These are phyloP conservation scores for Russula compacta DNA, from an alignment of 768 basidiomycete genomes.

Conservation along the genomic window DNA sequence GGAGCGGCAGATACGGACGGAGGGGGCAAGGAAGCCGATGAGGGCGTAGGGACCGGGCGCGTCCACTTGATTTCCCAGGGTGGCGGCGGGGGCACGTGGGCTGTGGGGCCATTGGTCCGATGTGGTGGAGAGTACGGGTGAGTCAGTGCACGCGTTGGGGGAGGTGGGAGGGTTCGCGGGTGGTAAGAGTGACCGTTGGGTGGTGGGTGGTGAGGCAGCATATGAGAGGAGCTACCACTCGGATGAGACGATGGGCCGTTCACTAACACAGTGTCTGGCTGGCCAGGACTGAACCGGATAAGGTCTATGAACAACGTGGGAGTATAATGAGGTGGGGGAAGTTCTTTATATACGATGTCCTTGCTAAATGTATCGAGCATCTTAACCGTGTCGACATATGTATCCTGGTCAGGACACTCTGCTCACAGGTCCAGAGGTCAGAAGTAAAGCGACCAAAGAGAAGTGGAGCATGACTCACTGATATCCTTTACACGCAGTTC, in stretches of 20 bases:
- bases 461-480: conserved; percentile 32
- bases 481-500: conserved; percentile 65
- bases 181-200: conserved; percentile 9
- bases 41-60: conserved; percentile 20
- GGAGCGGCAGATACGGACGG: conserved; percentile 19
- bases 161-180: conserved; percentile 20
- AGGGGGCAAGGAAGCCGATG: not conserved
- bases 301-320: conserved; percentile 71
- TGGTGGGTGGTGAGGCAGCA: conserved; percentile 12
- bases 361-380: conserved; percentile 72
- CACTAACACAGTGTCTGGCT: conserved; percentile 33
- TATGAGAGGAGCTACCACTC: conserved; percentile 20
- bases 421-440: conserved; percentile 20
- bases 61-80: conserved; percentile 29
- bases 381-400: conserved; percentile 60
- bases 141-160: conserved; percentile 27
- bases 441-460: not conserved
- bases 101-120: conserved; percentile 2
- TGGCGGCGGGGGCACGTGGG: conserved; percentile 30
- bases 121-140: conserved; percentile 12
- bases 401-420: conserved; percentile 43
- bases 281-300: conserved; percentile 49
- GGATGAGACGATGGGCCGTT: conserved; percentile 20
- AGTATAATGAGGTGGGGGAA: conserved; percentile 47
- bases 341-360: conserved; percentile 58